A percentile compares a stretch with the other conserved stretches of the same genome.
phyloP scores from a whole-genome alignment of 768 basidiomycete genomes.

The Inosperma sp. region DNA sequence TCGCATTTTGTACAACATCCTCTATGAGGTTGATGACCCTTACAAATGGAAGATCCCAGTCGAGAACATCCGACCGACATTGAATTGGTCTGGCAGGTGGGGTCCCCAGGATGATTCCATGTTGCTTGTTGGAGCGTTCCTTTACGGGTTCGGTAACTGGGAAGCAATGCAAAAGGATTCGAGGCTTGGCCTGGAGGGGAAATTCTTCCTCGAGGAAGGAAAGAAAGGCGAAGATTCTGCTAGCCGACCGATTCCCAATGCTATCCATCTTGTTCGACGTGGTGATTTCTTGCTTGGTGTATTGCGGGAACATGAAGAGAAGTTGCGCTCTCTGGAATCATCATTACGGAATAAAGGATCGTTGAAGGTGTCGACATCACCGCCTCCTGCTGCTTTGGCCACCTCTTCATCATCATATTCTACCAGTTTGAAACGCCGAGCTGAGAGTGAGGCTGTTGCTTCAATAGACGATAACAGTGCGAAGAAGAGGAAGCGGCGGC shows the following conservation, averaged over 20 bases:
- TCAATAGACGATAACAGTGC: slow-evolving; percentile 68
- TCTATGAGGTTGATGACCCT: slow-evolving; percentile 65
- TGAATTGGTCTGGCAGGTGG: slow-evolving; percentile 98
- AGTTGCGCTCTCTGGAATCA: slow-evolving; percentile 82
- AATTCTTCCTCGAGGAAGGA: slow-evolving; percentile 97
- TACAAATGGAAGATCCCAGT: slow-evolving; percentile 86
- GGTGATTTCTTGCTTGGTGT: slow-evolving; percentile 89
- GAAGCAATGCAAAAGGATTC: slow-evolving; percentile 90
- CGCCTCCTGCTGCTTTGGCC: slow-evolving; percentile 66
- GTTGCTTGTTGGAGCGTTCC: slow-evolving; percentile 88
- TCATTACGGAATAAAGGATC: slow-evolving; percentile 68
- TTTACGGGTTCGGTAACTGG: slow-evolving; percentile 97
- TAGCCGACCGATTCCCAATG: slow-evolving; percentile 88
- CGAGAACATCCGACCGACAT: slow-evolving; percentile 88
- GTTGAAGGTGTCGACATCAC: slow-evolving; percentile 68
- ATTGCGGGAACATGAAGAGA: slow-evolving; percentile 85
- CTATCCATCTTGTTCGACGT: slow-evolving; percentile 95
- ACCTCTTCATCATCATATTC: slow-evolving; percentile 57
- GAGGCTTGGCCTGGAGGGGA: slow-evolving; percentile 77
- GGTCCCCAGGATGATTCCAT: slow-evolving; percentile 88
- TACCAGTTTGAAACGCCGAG: slow-evolving; percentile 64
- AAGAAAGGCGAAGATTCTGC: slow-evolving; percentile 89
- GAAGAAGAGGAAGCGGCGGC: slow-evolving; percentile 82
- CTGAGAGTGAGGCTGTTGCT: slow-evolving; percentile 81
- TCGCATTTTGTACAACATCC: slow-evolving; percentile 77